phyloP scores from a whole-genome alignment of 306 rosid species.

The Pyrus bretschneideri region DNA sequence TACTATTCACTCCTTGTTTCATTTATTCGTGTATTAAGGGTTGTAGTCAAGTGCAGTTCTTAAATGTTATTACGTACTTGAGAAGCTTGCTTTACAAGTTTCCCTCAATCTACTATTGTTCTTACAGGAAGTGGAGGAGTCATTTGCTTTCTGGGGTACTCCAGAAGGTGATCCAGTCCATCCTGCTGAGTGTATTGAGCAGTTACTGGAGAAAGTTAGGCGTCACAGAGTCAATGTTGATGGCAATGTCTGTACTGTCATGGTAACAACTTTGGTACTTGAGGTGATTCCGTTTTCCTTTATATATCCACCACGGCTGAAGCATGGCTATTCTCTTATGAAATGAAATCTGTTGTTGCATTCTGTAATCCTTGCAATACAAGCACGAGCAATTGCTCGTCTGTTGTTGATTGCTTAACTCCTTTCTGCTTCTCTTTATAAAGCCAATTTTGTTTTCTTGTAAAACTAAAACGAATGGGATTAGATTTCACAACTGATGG shows the following conservation, averaged over 20 bases:
- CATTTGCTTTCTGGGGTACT: slow-evolving; percentile 90
- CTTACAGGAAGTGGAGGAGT: slow-evolving; percentile 73
- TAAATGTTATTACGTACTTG: background rate
- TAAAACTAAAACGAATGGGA: too few relatives aligned
- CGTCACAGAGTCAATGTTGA: slow-evolving; percentile 89
- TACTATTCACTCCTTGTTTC: background rate
- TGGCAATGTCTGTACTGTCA: slow-evolving; percentile 95
- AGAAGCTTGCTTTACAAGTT: background rate
- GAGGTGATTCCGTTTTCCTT: slow-evolving; percentile 49
- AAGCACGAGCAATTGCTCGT: background rate
- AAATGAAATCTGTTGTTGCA: background rate
- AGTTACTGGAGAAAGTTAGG: slow-evolving; percentile 95
- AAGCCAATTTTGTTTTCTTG: background rate
- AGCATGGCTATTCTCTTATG: background rate
- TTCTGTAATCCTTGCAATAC: background rate
- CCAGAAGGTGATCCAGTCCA: slow-evolving; percentile 92
- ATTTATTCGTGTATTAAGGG: background rate
- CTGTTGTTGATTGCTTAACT: background rate
- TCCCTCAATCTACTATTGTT: background rate
- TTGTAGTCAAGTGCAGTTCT: background rate
- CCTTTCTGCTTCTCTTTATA: background rate
- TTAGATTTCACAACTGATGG: too few relatives aligned
- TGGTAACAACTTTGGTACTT: slow-evolving; percentile 93
- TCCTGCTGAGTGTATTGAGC: slow-evolving; percentile 98
- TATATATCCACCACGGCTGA: background rate